A percentile compares a stretch with the other conserved stretches of the same genome.
phyloP scores from a whole-genome alignment of 2,329 filamentous ascomycete species.

The Pleurostoma richardsiae region DNA sequence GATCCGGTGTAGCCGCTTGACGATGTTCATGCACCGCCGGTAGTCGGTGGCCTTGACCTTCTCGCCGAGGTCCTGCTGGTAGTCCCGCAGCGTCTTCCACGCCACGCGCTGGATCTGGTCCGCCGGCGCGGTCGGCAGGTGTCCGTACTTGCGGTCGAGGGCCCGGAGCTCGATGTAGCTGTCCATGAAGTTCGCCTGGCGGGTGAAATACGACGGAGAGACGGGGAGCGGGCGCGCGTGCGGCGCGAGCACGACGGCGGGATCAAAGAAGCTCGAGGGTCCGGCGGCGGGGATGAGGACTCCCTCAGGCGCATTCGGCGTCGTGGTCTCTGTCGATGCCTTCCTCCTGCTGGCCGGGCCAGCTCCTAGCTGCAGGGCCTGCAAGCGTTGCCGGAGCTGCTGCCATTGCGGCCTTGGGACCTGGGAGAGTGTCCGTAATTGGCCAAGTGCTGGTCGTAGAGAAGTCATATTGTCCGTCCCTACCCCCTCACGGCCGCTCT shows the following conservation, averaged over 20 bases:
- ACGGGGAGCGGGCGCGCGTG: conserved; percentile 73
- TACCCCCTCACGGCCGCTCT: conserved; percentile 9
- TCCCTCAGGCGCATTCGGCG: not conserved
- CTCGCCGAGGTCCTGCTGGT: conserved; percentile 67
- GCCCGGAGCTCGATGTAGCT: conserved; percentile 68
- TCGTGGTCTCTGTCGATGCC: conserved; percentile 5
- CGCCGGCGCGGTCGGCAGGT: conserved; percentile 63
- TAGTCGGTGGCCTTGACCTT: conserved; percentile 73
- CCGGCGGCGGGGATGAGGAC: not conserved
- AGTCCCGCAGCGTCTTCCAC: conserved; percentile 77
- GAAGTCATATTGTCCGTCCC: conserved; percentile 9
- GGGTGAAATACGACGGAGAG: conserved; percentile 93
- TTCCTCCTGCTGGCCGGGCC: conserved; percentile 3
- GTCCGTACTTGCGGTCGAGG: conserved; percentile 65
- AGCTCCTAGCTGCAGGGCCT: conserved; percentile 6
- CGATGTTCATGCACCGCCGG: conserved; percentile 66
- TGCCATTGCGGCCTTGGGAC: conserved; percentile 11
- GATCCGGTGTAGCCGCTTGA: conserved; percentile 80
- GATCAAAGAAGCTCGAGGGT: not conserved
- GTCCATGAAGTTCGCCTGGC: conserved; percentile 81
- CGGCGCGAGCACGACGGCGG: conserved; percentile 11
- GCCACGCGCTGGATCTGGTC: conserved; percentile 67
- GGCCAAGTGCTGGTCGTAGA: conserved; percentile 8
- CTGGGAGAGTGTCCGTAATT: conserved; percentile 7
- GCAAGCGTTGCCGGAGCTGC: conserved; percentile 7